These are phyloP conservation scores for Claviceps humidiphila DNA, from an alignment of 2,329 filamentous ascomycete genomes.

Conservation along the genomic window DNA sequence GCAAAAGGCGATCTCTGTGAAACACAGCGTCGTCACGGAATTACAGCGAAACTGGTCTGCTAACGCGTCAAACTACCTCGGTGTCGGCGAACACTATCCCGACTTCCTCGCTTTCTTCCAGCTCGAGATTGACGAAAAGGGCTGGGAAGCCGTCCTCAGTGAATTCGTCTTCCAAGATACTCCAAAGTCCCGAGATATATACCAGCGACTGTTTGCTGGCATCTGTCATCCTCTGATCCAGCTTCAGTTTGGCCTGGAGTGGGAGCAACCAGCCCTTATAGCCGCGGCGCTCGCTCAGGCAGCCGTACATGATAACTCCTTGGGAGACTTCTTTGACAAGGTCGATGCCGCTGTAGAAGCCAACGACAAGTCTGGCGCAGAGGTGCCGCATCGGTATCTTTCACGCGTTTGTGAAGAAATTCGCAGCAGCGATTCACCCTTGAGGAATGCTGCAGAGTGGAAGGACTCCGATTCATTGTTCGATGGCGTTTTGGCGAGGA, in stretches of 20 bases:
- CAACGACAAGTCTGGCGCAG: conserved; percentile 5
- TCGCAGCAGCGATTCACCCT: conserved; percentile 33
- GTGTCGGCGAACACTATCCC: conserved; percentile 49
- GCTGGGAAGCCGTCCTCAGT: conserved; percentile 46
- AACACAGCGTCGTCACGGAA: conserved; percentile 37
- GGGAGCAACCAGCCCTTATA: conserved; percentile 66
- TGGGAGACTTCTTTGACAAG: conserved; percentile 38
- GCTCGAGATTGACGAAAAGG: conserved; percentile 50
- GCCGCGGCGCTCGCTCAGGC: conserved; percentile 69
- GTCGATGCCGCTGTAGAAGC: conserved; percentile 34
- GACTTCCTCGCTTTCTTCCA: conserved; percentile 71
- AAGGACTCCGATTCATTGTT: conserved; percentile 50
- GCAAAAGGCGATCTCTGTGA: conserved; percentile 31
- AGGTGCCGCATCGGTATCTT: conserved; percentile 14
- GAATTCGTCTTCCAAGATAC: conserved; percentile 58
- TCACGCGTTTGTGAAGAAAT: conserved; percentile 49
- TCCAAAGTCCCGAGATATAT: conserved; percentile 52
- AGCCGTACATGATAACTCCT: conserved; percentile 50
- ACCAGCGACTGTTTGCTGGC: conserved; percentile 55
- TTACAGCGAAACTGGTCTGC: conserved; percentile 39
- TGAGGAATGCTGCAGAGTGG: conserved; percentile 35
- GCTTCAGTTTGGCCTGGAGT: conserved; percentile 74
- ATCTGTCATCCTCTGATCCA: conserved; percentile 72
- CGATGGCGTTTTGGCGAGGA: conserved; percentile 54
- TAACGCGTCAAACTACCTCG: conserved; percentile 44